These are phyloP conservation scores for Mycena crocata DNA, from an alignment of 768 basidiomycete genomes.

Conservation along the genomic window DNA sequence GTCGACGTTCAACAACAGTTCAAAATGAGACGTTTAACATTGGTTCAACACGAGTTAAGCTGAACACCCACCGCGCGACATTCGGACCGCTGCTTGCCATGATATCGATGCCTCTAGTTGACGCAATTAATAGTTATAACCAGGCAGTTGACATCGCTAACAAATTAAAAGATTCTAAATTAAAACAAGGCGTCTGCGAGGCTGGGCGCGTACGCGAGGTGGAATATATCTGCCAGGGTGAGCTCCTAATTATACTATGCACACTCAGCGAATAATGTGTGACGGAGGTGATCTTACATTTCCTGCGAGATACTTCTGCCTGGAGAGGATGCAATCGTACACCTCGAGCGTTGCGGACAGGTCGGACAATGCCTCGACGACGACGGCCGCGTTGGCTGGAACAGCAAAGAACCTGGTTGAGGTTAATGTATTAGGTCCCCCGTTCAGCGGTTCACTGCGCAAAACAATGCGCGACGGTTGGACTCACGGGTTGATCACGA, in stretches of 20 bases:
- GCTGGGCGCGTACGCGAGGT: slow-evolving; percentile 50
- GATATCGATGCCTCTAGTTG: slow-evolving; percentile 39
- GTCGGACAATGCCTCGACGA: slow-evolving; percentile 30
- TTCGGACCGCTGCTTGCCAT: slow-evolving; percentile 47
- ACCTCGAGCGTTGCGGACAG: slow-evolving; percentile 49
- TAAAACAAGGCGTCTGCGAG: slow-evolving; percentile 10
- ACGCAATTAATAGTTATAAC: no score
- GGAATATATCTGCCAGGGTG: slow-evolving; percentile 65
- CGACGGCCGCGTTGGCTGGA: slow-evolving; percentile 44
- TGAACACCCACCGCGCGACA: slow-evolving; percentile 46
- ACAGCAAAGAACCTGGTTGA: slow-evolving; percentile 23
- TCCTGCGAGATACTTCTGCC: slow-evolving; percentile 55
- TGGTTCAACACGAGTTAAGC: no score
- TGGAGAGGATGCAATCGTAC: slow-evolving; percentile 58
- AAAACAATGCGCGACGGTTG: background rate
- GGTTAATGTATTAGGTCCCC: background rate
- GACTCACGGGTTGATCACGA: slow-evolving; percentile 54
- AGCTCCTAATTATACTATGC: slow-evolving; percentile 38
- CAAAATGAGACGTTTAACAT: no score
- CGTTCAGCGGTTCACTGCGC: no score
- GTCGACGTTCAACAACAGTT: no score
- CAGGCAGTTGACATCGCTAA: no score
- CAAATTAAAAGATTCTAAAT: no score
- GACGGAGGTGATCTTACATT: slow-evolving; percentile 42
- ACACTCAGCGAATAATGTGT: background rate